Base-by-base conservation (phyloP, 1,139 yeast species). In the Chernovozyma aurita region DNA sequence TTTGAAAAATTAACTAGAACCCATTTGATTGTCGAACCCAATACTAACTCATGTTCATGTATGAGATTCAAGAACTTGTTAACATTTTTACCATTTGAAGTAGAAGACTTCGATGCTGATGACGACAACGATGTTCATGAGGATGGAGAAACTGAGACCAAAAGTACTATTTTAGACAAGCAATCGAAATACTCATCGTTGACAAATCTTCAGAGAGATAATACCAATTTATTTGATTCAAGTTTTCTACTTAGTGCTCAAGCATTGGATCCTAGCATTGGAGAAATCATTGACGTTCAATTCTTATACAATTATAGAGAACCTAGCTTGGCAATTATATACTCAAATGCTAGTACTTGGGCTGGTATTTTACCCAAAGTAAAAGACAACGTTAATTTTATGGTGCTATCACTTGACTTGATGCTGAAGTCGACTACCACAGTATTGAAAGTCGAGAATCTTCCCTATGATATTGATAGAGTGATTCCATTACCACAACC, bases 291-390 rank as follows among this genome's bases (percentile, higher is more conserved):
- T 4, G 94, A 83, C 51, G 65, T 82, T 49, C 78, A 77, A 36
- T 87, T 83, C 51, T 63, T 88, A 34, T 59, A 78, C 49, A 83
- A 82, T 38, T 88, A 85, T 52, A 63, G 82, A 40, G 90, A 81
- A 43, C 95, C 96, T 0, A 86, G 96, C 0, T 52, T 88, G 26
- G 95, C 87, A 0, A 65, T 88, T 9, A 54, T 86, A 30, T 81
- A 79, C 41, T 79, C 79, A 44, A 77, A 80, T 25, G 61, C 68
- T 6, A 69, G 77, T 21, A 76, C 87, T 0, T 86, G 95, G 94
- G 79, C 94, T 0, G 95, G 95, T 0, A 70, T 74, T 40, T 58
- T 85, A 31, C 71, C 80, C 2, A 66, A 70, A 41, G 64, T 60
- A 3, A 81, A 79, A 49, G 95, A 86, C 51, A 81, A 80, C 17